Evolutionary conservation across 2,329 filamentous ascomycete genomes (phyloP).

Genomic region (Aphanoascus verrucosus): DNA sequence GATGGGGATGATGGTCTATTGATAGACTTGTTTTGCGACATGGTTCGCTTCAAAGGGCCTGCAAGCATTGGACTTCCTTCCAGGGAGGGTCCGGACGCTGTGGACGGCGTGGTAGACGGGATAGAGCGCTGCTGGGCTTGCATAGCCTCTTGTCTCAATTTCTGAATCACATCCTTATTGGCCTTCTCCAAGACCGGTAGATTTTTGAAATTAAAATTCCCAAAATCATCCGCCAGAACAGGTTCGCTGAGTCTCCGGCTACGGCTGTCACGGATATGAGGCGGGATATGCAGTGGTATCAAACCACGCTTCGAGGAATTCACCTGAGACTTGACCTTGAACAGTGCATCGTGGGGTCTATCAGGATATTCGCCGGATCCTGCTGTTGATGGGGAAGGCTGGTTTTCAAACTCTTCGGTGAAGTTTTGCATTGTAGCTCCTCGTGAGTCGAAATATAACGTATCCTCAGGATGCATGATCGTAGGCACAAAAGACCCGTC

Average conservation of each 20-base stretch:
- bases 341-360: slow-evolving; percentile 86
- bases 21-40: slow-evolving; percentile 69
- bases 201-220: slow-evolving; percentile 94
- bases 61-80: slow-evolving; percentile 79
- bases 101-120: slow-evolving; percentile 24
- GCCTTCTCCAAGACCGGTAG: slow-evolving; percentile 91
- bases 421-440: slow-evolving; percentile 89
- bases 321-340: slow-evolving; percentile 75
- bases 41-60: slow-evolving; percentile 66
- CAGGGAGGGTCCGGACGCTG: slow-evolving; percentile 52
- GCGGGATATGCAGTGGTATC: slow-evolving; percentile 92
- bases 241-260: slow-evolving; percentile 84
- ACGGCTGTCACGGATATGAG: slow-evolving; percentile 85
- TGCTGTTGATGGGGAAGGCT: slow-evolving; percentile 60
- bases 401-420: slow-evolving; percentile 87
- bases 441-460: slow-evolving; percentile 89
- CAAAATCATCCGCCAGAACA: slow-evolving; percentile 81
- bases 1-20: slow-evolving; percentile 83
- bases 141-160: slow-evolving; percentile 81
- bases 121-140: slow-evolving; percentile 51
- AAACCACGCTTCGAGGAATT: slow-evolving; percentile 80
- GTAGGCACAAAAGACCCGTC: slow-evolving; percentile 92
- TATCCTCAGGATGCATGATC: slow-evolving; percentile 89
- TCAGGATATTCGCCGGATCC: slow-evolving; percentile 69
- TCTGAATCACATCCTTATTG: slow-evolving; percentile 97